A percentile compares a stretch with the other conserved stretches of the same genome.
Conservation (phyloP, 2,329 filamentous ascomycete species). For the Alternaria metachromatica region DNA sequence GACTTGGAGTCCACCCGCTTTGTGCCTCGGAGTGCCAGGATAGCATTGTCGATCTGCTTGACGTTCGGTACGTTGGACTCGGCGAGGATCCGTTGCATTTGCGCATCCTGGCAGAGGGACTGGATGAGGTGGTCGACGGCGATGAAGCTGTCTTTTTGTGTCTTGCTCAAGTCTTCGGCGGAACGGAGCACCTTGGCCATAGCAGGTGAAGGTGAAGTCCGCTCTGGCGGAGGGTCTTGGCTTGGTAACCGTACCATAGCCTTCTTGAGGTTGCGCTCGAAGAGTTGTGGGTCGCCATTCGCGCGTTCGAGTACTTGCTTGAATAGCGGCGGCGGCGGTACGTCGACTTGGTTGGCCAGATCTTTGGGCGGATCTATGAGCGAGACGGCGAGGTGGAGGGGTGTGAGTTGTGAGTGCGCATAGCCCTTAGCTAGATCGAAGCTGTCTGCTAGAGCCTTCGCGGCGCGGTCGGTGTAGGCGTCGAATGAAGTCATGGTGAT, state of each 20-base stretch:
- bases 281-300: constrained; percentile 86
- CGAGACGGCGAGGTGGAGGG: constrained; percentile 85
- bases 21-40: constrained; percentile 89
- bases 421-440: constrained; percentile 89
- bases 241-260: constrained; percentile 86
- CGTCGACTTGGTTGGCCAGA: constrained; percentile 70
- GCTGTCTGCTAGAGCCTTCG: constrained; percentile 87
- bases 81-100: constrained; percentile 75
- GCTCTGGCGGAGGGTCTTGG: constrained; percentile 93
- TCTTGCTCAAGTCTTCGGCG: constrained; percentile 89
- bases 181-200: constrained; percentile 84
- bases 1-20: constrained; percentile 95
- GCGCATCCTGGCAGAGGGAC: constrained; percentile 78
- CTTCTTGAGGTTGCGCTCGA: constrained; percentile 92
- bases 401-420: constrained; percentile 86
- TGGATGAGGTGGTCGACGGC: constrained; percentile 94
- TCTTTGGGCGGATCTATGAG: constrained; percentile 78
- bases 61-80: constrained; percentile 91
- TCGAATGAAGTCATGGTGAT: constrained; percentile 74
- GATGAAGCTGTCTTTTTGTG: constrained; percentile 96
- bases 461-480: constrained; percentile 93
- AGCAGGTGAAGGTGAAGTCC: constrained; percentile 79
- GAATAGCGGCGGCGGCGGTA: constrained; percentile 76
- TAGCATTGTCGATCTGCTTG: constrained; percentile 88
- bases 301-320: constrained; percentile 93